Evolutionary conservation across 2,329 filamentous ascomycete genomes (phyloP).

Genomic region (Colletotrichum sp.): DNA sequence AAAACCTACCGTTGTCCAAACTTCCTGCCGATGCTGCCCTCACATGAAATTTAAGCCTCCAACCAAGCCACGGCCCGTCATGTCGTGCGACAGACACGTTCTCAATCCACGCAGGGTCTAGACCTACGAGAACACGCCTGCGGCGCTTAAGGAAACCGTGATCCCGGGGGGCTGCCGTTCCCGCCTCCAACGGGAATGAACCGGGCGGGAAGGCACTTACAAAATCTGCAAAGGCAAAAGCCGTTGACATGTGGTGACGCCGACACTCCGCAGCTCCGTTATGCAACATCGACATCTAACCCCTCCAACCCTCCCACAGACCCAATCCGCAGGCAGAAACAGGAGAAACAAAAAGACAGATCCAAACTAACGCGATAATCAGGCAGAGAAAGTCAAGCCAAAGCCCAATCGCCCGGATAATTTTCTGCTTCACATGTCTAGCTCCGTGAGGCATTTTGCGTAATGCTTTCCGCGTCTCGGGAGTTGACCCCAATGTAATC

Average conservation of each 20-base stretch:
- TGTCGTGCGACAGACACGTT: not conserved
- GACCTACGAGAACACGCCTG: not conserved
- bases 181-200: not conserved
- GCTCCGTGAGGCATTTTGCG: not conserved
- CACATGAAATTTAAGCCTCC: not conserved
- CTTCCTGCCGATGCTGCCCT: not conserved
- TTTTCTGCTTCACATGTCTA: not conserved
- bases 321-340: not conserved
- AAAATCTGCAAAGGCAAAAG: not conserved
- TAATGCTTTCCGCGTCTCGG: not conserved
- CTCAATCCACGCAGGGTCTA: not conserved
- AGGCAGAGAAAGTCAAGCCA: not conserved
- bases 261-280: not conserved
- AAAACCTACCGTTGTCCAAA: not conserved
- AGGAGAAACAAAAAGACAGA: not conserved
- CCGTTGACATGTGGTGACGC: not conserved
- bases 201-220: not conserved
- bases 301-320: not conserved
- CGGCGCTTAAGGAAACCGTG: not conserved
- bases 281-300: not conserved
- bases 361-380: not conserved
- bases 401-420: not conserved
- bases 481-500: not conserved
- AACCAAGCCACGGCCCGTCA: not conserved
- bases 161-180: not conserved